Percentiles rank a stretch among this genome's conserved stretches.
Evolutionary conservation across 805 yeast species (phyloP).

Genomic region (Metschnikowia corniflorae): DNA sequence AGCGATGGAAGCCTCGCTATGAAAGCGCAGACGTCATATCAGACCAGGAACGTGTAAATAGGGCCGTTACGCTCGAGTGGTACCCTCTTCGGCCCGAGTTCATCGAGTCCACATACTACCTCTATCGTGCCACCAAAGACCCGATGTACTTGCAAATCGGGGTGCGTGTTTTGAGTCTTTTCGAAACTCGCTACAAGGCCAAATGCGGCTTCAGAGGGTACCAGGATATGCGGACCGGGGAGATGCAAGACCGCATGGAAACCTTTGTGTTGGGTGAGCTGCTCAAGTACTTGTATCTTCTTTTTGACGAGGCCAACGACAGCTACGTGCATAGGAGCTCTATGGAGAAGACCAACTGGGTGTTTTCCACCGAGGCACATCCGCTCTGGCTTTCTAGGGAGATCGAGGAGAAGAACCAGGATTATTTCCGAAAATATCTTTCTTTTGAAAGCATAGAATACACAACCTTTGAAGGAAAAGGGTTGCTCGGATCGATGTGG

Average conservation of each 20-base stretch:
- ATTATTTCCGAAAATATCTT: constrained; percentile 6
- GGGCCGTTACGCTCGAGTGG: constrained; percentile 70
- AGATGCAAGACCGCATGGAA: constrained; percentile 80
- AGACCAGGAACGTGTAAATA: constrained; percentile 1
- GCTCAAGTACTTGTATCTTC: constrained; percentile 71
- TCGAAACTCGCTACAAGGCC: constrained; percentile 49
- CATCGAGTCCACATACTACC: constrained; percentile 79
- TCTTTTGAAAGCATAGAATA: constrained; percentile 5
- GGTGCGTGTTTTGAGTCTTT: constrained; percentile 53
- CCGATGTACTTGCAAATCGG: constrained; percentile 81
- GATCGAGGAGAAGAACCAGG: constrained; percentile 11
- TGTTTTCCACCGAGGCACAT: constrained; percentile 89
- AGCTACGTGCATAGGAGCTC: constrained; percentile 30
- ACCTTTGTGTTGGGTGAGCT: constrained; percentile 87
- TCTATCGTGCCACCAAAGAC: constrained; percentile 81
- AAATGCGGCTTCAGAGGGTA: constrained; percentile 81
- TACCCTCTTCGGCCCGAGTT: constrained; percentile 92
- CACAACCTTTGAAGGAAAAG: constrained; percentile 5
- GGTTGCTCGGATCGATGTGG: constrained; percentile 14
- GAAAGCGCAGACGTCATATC: not conserved
- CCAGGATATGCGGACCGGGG: constrained; percentile 62
- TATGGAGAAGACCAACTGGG: constrained; percentile 49
- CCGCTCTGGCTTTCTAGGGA: constrained; percentile 68
- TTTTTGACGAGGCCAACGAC: constrained; percentile 67
- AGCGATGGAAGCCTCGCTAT: constrained; percentile 61